Percentiles rank a stretch among this genome's conserved stretches.
These are phyloP conservation scores for Cyberlindnera galapagoensis DNA, from an alignment of 805 yeast species.

Conservation along the genomic window DNA sequence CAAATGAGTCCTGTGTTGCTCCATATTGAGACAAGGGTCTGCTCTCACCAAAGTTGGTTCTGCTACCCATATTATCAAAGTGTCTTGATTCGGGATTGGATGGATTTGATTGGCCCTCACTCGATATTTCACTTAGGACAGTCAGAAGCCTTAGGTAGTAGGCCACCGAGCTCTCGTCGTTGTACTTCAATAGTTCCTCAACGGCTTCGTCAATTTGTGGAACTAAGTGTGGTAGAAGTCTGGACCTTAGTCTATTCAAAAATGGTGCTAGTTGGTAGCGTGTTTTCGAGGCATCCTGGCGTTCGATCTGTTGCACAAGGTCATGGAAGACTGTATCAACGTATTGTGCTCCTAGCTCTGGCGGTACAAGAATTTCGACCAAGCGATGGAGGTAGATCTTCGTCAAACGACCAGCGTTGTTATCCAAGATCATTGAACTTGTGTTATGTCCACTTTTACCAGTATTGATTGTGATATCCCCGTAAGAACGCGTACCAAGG, in stretches of 20 bases:
- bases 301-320: conserved; percentile 6
- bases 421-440: no score
- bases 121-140: conserved; percentile 1
- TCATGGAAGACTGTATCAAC: conserved; percentile 14
- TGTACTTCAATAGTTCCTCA: conserved; percentile 6
- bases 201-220: conserved; percentile 6
- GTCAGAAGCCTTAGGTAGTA: conserved; percentile 5
- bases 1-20: conserved; percentile 32
- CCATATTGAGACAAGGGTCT: conserved; percentile 10
- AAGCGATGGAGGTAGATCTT: conserved; percentile 15
- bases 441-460: no score
- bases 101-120: no score
- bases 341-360: conserved; percentile 7
- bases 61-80: neutral
- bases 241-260: neutral
- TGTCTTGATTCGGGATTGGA: neutral
- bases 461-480: no score
- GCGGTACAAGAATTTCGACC: conserved; percentile 14
- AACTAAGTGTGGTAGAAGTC: neutral
- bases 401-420: neutral
- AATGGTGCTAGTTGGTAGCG: neutral
- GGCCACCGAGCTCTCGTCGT: conserved; percentile 7
- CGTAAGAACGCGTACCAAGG: no score
- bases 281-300: neutral
- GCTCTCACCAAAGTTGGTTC: conserved; percentile 6